phyloP scores from a whole-genome alignment of 1,284 basidiomycete species.

The Fomes fomentarius region DNA sequence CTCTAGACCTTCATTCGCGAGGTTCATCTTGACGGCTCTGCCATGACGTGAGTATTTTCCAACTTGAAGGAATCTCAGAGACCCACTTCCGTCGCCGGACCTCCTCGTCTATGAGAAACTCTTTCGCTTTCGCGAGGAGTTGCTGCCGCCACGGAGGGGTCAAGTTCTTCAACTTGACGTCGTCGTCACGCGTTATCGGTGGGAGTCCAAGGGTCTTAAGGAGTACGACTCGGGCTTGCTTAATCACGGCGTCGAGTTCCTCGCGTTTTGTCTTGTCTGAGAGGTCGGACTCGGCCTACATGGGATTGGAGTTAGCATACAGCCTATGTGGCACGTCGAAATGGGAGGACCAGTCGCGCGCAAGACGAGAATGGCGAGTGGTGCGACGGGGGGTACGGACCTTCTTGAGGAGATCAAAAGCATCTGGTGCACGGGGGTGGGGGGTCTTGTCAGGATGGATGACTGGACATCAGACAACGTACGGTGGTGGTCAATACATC shows the following conservation, averaged over 20 bases:
- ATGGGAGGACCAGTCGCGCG: neutral
- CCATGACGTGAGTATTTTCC: too few relatives aligned
- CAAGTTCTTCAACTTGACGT: constrained; percentile 57
- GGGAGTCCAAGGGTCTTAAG: constrained; percentile 67
- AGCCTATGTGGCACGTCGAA: neutral
- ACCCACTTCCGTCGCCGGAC: constrained; percentile 74
- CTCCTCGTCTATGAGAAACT: constrained; percentile 82
- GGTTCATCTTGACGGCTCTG: constrained; percentile 83
- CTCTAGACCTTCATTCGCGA: constrained; percentile 84
- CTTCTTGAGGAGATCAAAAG: constrained; percentile 85
- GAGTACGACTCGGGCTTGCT: constrained; percentile 64
- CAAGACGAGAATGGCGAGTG: neutral
- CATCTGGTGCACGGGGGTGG: constrained; percentile 79
- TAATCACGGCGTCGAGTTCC: constrained; percentile 77
- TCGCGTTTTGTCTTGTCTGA: constrained; percentile 75
- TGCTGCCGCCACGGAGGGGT: constrained; percentile 65
- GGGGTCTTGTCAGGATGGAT: constrained; percentile 87
- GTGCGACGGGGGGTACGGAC: constrained; percentile 38
- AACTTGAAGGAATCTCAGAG: neutral
- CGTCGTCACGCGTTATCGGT: constrained; percentile 53
- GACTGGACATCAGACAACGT: constrained; percentile 57
- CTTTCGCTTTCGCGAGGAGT: constrained; percentile 70
- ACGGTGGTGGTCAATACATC: constrained; percentile 32
- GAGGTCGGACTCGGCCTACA: constrained; percentile 78
- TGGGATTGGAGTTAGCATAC: constrained; percentile 2